phyloP scores from a whole-genome alignment of 1,284 basidiomycete genomes.

The Coniophora puteana region DNA sequence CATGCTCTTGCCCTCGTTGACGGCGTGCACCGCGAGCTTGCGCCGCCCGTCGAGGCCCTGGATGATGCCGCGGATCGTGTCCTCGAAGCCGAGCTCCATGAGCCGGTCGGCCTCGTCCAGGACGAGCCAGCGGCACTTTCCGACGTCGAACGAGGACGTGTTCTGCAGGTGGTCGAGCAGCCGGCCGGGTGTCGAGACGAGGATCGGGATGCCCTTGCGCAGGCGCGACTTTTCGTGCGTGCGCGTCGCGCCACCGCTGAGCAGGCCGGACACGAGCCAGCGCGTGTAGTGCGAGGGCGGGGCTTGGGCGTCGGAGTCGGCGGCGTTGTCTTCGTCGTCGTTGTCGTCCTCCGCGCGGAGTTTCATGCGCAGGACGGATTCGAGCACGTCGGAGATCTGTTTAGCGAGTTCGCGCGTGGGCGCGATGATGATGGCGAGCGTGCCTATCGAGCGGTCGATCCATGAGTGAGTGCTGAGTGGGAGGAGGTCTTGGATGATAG shows the following conservation, averaged over 20 bases:
- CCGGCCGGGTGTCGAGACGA: slow-evolving; percentile 96
- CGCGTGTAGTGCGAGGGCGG: slow-evolving; percentile 70
- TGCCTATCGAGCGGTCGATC: slow-evolving; percentile 87
- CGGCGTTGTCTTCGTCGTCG: slow-evolving; percentile 40
- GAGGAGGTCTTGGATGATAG: slow-evolving; percentile 92
- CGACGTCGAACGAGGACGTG: slow-evolving; percentile 89
- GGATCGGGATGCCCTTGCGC: slow-evolving; percentile 71
- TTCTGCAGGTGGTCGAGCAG: slow-evolving; percentile 92
- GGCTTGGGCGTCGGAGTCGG: slow-evolving; percentile 11
- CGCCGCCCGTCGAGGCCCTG: slow-evolving; percentile 79
- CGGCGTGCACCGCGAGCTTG: slow-evolving; percentile 70
- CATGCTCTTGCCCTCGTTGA: slow-evolving; percentile 63
- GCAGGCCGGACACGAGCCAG: slow-evolving; percentile 91
- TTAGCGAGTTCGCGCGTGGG: slow-evolving; percentile 95
- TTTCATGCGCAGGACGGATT: slow-evolving; percentile 79
- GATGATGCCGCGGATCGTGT: slow-evolving; percentile 87
- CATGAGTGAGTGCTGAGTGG: slow-evolving; percentile 85
- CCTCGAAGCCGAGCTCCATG: slow-evolving; percentile 96
- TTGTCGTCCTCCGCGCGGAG: slow-evolving; percentile 59
- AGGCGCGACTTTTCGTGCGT: slow-evolving; percentile 66
- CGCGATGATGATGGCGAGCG: slow-evolving; percentile 91
- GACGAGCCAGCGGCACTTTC: slow-evolving; percentile 93
- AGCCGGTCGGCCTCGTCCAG: slow-evolving; percentile 97
- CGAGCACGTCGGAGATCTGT: slow-evolving; percentile 93
- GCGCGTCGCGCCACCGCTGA: slow-evolving; percentile 79